phyloP scores from a whole-genome alignment of 495 filamentous ascomycete genomes.

The Aeminium ludgeri region DNA sequence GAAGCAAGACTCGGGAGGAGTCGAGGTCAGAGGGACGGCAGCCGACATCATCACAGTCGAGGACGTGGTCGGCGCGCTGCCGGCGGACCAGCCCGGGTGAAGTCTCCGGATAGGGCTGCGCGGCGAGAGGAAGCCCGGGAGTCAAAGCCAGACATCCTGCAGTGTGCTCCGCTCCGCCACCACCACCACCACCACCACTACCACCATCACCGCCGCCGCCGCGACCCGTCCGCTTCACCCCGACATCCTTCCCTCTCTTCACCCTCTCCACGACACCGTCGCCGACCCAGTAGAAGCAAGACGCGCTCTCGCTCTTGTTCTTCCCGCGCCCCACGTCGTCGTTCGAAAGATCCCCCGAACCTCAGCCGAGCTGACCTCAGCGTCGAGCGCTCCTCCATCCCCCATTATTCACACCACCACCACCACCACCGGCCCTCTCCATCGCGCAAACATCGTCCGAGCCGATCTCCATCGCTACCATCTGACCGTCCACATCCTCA shows the following conservation, averaged over 20 bases:
- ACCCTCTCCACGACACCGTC: no score
- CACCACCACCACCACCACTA: conserved; percentile 13
- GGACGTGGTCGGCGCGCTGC: conserved; percentile 1
- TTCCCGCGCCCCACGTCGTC: no score
- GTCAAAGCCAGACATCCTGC: conserved; percentile 6
- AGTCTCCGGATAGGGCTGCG: neutral
- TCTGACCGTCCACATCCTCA: no score
- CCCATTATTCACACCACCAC: conserved; percentile 12
- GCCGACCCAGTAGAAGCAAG: no score
- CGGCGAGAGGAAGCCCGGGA: conserved; percentile 8
- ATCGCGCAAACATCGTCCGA: conserved; percentile 20
- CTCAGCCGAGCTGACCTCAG: conserved; percentile 17
- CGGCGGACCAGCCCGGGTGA: neutral
- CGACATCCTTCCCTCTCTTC: no score
- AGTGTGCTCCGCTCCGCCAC: conserved; percentile 5
- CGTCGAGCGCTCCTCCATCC: conserved; percentile 14
- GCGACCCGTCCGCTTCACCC: no score
- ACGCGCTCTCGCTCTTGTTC: conserved; percentile 3
- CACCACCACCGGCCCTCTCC: conserved; percentile 14
- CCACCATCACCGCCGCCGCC: conserved; percentile 13
- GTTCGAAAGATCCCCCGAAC: no score
- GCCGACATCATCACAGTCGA: conserved; percentile 1
- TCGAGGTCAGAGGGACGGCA: neutral
- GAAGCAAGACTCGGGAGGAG: neutral
- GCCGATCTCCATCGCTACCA: conserved; percentile 16